phyloP scores from a whole-genome alignment of 1,284 basidiomycete species.

The Ceratobasidium sp. region DNA sequence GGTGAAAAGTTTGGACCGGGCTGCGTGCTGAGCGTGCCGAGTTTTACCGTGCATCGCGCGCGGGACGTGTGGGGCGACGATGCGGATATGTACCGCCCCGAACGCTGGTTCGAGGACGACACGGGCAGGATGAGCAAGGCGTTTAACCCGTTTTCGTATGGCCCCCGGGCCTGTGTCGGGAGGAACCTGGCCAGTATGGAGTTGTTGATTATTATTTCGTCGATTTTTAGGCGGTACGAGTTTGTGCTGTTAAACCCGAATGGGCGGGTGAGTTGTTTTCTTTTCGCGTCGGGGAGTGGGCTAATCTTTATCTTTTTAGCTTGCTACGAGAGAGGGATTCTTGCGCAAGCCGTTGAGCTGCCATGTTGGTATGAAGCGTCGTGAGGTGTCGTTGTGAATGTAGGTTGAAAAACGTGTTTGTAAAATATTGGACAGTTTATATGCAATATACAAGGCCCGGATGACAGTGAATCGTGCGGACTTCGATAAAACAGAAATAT shows the following conservation, averaged over 20 bases:
- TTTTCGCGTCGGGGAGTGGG: not conserved
- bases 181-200: slow-evolving; percentile 81
- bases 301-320: slow-evolving; percentile 55
- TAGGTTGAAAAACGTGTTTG: not conserved
- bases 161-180: slow-evolving; percentile 66
- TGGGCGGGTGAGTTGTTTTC: slow-evolving; percentile 62
- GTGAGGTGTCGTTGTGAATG: slow-evolving; percentile 13
- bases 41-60: slow-evolving; percentile 83
- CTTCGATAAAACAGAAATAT: too few relatives aligned
- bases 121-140: slow-evolving; percentile 67
- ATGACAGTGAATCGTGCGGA: not conserved
- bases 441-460: not conserved
- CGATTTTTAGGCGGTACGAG: slow-evolving; percentile 76
- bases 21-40: slow-evolving; percentile 77
- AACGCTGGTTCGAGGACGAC: slow-evolving; percentile 70
- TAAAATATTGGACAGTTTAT: not conserved
- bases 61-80: slow-evolving; percentile 79
- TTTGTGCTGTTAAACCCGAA: slow-evolving; percentile 70
- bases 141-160: slow-evolving; percentile 66
- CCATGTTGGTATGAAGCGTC: slow-evolving; percentile 69
- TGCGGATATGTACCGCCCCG: slow-evolving; percentile 66
- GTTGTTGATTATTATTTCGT: slow-evolving; percentile 76
- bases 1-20: slow-evolving; percentile 75
- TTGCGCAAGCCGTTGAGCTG: slow-evolving; percentile 77
- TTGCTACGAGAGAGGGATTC: slow-evolving; percentile 80